Base-by-base conservation (phyloP, 129 eudicot species). In the Artemisia argyi region DNA sequence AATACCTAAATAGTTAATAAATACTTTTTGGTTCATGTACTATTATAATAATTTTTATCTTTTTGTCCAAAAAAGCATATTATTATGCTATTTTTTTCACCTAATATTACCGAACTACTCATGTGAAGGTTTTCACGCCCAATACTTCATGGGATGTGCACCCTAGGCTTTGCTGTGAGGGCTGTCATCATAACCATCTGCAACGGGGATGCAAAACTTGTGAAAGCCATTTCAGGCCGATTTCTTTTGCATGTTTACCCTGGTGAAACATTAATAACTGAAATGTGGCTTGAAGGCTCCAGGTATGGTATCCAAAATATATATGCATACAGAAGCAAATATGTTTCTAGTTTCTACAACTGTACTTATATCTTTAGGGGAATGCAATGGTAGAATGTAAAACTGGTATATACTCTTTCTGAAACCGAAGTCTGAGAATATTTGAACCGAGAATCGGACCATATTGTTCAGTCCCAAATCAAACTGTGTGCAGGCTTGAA, bases 161-260 rank as follows among this genome's bases (percentile, higher is more conserved):
- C 99, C 9, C 86, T 90, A 59, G 99, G 99, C 30, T 94, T 82
- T 52, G 97, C 97, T 53, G 89, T 90, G 14, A 86, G 99, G 82
- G 94, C 94, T 18, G 83, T 94, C 59, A 81, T 79, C 69, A 86
- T 35, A 78, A 85, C 86, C 55, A 79, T 94, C 17, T 94, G 98
- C 78, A 70, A 73, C 71, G 99, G 99, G 28, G 93, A 94, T 46
- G 87, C 85, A 50, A 76, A 83, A 57, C 83, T 88, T 78, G 81
- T 94, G 14, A 88, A 86, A 81, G 86, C 80, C 86, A 85, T 94
- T 78, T 83, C 94, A 3, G 89, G 89, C 46, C 81, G 89, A 56
- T 90, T 94, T 71, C 84, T 90, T 54, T 71, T 94, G 48, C 99
- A 88, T 71, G 97, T 90, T 68, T 94, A 84, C 78, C 94, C 99